Conservation (phyloP, 352 stramenopile genomes). For the Blastocystis sp. region DNA sequence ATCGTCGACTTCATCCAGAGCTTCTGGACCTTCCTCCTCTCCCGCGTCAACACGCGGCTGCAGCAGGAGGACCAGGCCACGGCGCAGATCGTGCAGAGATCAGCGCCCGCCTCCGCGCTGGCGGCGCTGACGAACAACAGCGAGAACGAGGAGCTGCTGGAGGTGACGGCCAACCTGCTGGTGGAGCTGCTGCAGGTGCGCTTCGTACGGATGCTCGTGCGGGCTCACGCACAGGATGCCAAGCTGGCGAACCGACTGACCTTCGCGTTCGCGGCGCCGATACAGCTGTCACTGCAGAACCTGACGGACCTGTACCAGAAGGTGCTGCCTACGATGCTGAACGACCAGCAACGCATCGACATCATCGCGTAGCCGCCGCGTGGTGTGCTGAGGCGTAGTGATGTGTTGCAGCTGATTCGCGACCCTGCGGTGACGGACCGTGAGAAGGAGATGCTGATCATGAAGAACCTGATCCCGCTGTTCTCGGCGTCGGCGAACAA, state of each 20-base stretch:
- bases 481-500: constrained; percentile 38
- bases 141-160: constrained; percentile 4
- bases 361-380: background rate
- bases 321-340: constrained; percentile 14
- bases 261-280: constrained; percentile 21
- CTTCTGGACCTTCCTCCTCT: background rate
- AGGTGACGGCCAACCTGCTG: background rate
- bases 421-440: constrained; percentile 5
- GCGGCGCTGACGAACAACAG: background rate
- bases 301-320: constrained; percentile 51
- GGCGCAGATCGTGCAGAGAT: background rate
- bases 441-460: constrained; percentile 23
- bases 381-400: background rate
- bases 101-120: background rate
- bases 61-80: background rate
- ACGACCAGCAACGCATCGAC: background rate
- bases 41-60: background rate
- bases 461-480: constrained; percentile 37
- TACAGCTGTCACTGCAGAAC: constrained; percentile 35
- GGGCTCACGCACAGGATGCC: constrained; percentile 9
- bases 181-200: constrained; percentile 13
- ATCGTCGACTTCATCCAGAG: constrained; percentile 4
- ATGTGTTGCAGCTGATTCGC: constrained; percentile 19
- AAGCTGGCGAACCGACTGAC: constrained; percentile 14
- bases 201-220: background rate